Evolutionary conservation across 768 basidiomycete species (phyloP).

Genomic region (Lyophyllum atratum): DNA sequence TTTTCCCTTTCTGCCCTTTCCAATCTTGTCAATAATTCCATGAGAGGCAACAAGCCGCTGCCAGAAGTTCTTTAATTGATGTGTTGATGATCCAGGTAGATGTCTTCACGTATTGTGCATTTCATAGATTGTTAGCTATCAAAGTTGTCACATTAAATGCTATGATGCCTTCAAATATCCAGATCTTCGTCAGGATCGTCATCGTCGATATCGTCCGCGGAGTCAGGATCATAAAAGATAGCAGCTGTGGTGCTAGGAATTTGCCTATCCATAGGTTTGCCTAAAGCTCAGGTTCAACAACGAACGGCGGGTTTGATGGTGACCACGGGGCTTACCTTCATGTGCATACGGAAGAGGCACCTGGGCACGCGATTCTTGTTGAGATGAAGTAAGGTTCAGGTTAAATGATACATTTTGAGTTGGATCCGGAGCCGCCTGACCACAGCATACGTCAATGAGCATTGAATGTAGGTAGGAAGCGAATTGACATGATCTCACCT

Average conservation of each 20-base stretch:
- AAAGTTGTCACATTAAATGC: not conserved
- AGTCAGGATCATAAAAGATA: slow-evolving; percentile 91
- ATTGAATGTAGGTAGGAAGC: slow-evolving; percentile 1
- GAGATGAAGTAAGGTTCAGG: slow-evolving; percentile 78
- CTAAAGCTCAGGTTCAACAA: slow-evolving; percentile 23
- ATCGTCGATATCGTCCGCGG: slow-evolving; percentile 92
- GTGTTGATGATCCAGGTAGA: not conserved
- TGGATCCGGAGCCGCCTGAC: slow-evolving; percentile 51
- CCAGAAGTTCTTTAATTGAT: not conserved
- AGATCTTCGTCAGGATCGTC: slow-evolving; percentile 96
- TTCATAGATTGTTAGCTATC: not conserved
- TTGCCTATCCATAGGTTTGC: slow-evolving; percentile 29
- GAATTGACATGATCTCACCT: slow-evolving; percentile 28
- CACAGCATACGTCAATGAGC: not conserved
- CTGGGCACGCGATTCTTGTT: slow-evolving; percentile 74
- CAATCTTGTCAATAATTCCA: slow-evolving; percentile 16
- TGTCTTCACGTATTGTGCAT: not conserved
- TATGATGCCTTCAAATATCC: slow-evolving; percentile 57
- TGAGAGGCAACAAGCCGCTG: not conserved
- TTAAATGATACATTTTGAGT: slow-evolving; percentile 84
- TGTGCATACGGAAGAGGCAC: slow-evolving; percentile 92
- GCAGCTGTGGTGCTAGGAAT: slow-evolving; percentile 33
- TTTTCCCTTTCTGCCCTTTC: slow-evolving; percentile 34
- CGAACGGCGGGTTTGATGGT: not conserved
- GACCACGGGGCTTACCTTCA: slow-evolving; percentile 52